Conservation (phyloP, 495 filamentous ascomycete species). For the Trypethelium eluteriae region DNA sequence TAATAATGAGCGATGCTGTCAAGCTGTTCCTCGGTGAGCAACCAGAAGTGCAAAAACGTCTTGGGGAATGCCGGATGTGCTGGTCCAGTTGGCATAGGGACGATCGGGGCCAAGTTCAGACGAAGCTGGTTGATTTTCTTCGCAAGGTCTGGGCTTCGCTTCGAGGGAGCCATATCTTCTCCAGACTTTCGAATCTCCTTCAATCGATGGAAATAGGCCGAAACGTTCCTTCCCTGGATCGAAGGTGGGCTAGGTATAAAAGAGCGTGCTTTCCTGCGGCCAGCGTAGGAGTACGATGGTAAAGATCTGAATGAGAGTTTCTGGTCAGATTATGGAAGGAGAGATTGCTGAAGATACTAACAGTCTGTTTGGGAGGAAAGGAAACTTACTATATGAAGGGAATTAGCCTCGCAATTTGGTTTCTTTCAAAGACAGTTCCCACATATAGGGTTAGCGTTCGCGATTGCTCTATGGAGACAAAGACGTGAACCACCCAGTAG, state of each 20-base stretch:
- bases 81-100: conserved; percentile 44
- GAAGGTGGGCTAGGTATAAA: neutral
- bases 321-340: neutral
- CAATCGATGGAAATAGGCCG: neutral
- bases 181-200: neutral
- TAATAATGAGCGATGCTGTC: conserved; percentile 68
- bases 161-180: conserved; percentile 20
- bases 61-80: conserved; percentile 59
- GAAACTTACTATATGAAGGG: neutral
- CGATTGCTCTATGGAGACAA: neutral
- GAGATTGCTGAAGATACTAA: neutral
- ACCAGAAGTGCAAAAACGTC: conserved; percentile 61
- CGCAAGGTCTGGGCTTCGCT: conserved; percentile 24
- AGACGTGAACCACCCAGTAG: neutral
- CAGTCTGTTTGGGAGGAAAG: neutral
- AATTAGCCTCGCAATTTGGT: neutral
- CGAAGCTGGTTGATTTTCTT: conserved; percentile 30
- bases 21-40: conserved; percentile 62
- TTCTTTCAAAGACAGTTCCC: neutral
- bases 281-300: conserved; percentile 10
- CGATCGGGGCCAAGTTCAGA: conserved; percentile 50
- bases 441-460: neutral
- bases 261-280: conserved; percentile 12
- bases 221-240: neutral
- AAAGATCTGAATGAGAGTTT: conserved; percentile 3